A percentile compares a stretch with the other conserved stretches of the same genome.
Conservation (phyloP, 805 yeast species). For the Spathaspora sp. region DNA sequence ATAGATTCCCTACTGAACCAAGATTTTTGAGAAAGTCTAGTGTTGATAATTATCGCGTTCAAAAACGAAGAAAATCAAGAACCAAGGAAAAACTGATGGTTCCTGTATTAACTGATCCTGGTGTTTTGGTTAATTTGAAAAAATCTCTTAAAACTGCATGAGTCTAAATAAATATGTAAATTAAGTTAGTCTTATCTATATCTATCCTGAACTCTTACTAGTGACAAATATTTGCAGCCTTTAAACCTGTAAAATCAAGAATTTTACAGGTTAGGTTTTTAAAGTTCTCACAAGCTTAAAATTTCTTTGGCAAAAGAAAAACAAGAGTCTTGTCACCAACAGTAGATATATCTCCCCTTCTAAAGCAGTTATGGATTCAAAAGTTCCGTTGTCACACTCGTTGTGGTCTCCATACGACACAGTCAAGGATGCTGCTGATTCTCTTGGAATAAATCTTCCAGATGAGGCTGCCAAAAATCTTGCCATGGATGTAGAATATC, state of each 20-base stretch:
- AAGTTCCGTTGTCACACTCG: slow-evolving; percentile 74
- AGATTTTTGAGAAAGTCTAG: not conserved
- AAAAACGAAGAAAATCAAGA: not conserved
- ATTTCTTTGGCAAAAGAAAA: not conserved
- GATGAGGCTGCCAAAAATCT: slow-evolving; percentile 92
- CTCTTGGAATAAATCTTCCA: slow-evolving; percentile 76
- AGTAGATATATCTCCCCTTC: not conserved
- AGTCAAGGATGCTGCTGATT: slow-evolving; percentile 92
- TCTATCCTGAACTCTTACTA: too few relatives aligned
- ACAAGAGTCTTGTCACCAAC: not conserved
- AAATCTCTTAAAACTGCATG: not conserved
- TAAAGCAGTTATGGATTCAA: slow-evolving; percentile 26
- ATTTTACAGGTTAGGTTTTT: not conserved
- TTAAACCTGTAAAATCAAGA: not conserved
- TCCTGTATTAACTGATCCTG: not conserved
- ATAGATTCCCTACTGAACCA: slow-evolving; percentile 1
- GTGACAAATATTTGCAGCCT: not conserved
- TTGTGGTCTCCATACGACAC: slow-evolving; percentile 98
- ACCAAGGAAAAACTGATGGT: not conserved
- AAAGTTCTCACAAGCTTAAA: not conserved
- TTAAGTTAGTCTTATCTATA: not conserved
- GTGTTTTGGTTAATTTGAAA: not conserved
- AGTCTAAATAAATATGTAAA: not conserved
- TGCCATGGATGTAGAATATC: slow-evolving; percentile 99
- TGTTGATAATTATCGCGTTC: not conserved